Evolutionary conservation across 176 grass and related monocot species (phyloP).

Genomic region (Oryza glumipatula): DNA sequence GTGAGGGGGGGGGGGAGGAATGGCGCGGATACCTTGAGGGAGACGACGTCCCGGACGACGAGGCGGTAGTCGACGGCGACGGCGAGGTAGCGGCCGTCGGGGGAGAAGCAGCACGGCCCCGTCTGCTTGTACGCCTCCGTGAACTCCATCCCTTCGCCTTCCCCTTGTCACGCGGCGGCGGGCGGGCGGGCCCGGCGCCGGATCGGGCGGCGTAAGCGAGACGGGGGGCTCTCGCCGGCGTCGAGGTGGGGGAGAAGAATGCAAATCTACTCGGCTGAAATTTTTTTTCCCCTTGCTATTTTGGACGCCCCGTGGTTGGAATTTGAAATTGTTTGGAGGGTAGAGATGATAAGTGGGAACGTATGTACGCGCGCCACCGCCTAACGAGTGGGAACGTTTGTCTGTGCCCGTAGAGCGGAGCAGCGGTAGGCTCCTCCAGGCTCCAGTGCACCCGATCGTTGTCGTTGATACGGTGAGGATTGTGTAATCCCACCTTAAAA

Average conservation of each 20-base stretch:
- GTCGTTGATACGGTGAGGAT: too few relatives aligned
- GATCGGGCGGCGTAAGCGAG: constrained; percentile 7
- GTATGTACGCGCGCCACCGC: neutral
- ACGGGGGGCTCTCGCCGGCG: neutral
- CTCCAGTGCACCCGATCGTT: too few relatives aligned
- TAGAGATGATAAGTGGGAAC: constrained; percentile 9
- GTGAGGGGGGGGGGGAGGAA: neutral
- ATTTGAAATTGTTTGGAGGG: constrained; percentile 49
- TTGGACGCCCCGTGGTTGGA: neutral
- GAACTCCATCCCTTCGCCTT: constrained; percentile 67
- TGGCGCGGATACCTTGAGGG: constrained; percentile 60
- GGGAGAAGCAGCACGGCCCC: constrained; percentile 91
- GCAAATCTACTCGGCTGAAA: neutral
- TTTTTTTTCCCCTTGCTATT: neutral
- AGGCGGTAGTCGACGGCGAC: constrained; percentile 87
- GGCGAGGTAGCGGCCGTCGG: constrained; percentile 71
- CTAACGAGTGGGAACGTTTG: too few relatives aligned
- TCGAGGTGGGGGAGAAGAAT: constrained; percentile 2
- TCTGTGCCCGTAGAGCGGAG: too few relatives aligned
- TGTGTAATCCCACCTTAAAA: too few relatives aligned
- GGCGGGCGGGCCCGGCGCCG: neutral
- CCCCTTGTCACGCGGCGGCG: neutral
- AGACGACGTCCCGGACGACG: constrained; percentile 74
- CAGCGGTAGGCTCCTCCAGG: too few relatives aligned
- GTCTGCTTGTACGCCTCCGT: constrained; percentile 90